Evolutionary conservation across 2,329 filamentous ascomycete species (phyloP).

Genomic region (Helminthosporium solani): DNA sequence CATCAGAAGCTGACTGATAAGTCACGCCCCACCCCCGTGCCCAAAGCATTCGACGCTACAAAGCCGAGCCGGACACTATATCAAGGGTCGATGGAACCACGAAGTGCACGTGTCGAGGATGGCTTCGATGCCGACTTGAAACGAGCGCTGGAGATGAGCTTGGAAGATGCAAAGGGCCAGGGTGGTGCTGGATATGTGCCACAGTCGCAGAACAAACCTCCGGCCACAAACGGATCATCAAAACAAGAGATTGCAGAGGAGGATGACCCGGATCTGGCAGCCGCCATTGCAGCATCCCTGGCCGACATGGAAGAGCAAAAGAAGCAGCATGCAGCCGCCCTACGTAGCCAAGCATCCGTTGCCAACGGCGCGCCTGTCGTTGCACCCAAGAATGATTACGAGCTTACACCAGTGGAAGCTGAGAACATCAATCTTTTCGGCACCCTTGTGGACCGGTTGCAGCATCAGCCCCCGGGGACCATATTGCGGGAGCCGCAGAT

Average conservation of each 20-base stretch:
- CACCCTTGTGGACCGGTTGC: constrained; percentile 88
- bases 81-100: constrained; percentile 80
- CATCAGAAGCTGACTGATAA: constrained; percentile 85
- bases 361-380: constrained; percentile 52
- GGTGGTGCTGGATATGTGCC: constrained; percentile 70
- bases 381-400: constrained; percentile 87
- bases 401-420: constrained; percentile 87
- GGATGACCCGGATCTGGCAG: constrained; percentile 89
- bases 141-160: constrained; percentile 89
- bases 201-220: constrained; percentile 48
- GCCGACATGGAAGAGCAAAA: constrained; percentile 99
- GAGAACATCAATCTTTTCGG: constrained; percentile 98
- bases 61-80: constrained; percentile 61
- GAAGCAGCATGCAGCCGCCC: constrained; percentile 76
- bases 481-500: constrained; percentile 97
- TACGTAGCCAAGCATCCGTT: constrained; percentile 74
- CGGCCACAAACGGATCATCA: constrained; percentile 36
- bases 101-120: constrained; percentile 83
- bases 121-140: constrained; percentile 95
- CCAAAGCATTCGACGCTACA: constrained; percentile 50
- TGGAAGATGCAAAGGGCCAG: constrained; percentile 84
- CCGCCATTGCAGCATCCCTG: constrained; percentile 90
- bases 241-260: constrained; percentile 62
- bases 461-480: constrained; percentile 92
- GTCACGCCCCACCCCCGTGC: constrained; percentile 47